Evolutionary conservation across 108 stramenopile genomes (phyloP), one percentile per base, ranked within the genome.

Genomic region (Discostella stelligeroides): DNA sequence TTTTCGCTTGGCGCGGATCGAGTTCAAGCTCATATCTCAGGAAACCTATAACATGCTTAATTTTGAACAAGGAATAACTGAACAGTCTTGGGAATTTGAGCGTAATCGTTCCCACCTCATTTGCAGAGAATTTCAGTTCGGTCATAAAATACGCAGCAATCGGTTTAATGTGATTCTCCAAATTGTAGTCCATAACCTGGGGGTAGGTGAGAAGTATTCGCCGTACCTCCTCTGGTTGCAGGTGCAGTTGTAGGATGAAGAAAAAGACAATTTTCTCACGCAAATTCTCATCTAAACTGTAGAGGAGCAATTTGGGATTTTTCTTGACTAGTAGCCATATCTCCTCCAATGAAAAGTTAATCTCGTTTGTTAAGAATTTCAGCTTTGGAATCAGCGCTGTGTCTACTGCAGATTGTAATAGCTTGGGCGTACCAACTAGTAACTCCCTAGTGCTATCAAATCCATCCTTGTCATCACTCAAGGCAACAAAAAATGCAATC

Each of bases 191-290:
- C 60, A 94, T 73, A 17, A 91, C 71, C 37, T 71, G 64, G 6
- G 92, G 92, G 73, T 83, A 94, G 25, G 79, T 68, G 34, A 86
- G 49, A 29, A 94, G 43, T 8, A 91, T 42, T 24, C 81, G 86
- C 29, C 64, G 38, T 8, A 94, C 86, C 60, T 87, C 78, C 37
- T 73, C 80, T 24, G 79, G 68, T 34, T 82, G 63, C 77, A 93
- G 82, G 15, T 83, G 74, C 23, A 90, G 68, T 56, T 78, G 85
- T 62, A 89, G 77, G 50, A 90, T 88, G 70, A 88, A 86, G 57
- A 83, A 91, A 60, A 86, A 87, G 23, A 90, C 82, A 25, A 91
- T 70, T 64, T 94, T 94, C 72, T 87, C 87, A 15, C 73, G 63
- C 1, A 94, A 60, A 67, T 94, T 94, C 46, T 82, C 55, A 4